Evolutionary conservation across 345 rosid genomes (phyloP), one percentile per base, ranked within the genome.

Genomic region (Hibiscus trionum): DNA sequence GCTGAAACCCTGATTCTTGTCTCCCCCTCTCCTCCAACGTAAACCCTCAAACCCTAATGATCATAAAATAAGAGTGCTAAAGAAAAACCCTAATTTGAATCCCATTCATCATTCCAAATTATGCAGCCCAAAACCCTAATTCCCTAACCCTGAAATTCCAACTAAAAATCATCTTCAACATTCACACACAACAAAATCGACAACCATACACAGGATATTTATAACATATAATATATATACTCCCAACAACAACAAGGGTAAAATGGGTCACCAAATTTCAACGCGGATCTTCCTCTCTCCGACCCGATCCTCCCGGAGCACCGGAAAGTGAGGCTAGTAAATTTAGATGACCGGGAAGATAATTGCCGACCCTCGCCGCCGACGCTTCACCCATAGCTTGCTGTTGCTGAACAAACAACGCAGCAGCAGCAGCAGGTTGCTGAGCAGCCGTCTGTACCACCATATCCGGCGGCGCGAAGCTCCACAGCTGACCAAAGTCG

Each of bases 371-470:
- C 74, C 94, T 80, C 17, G 97, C 94, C 10, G 97, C 97, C 16
- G 97, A 95, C 35, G 98, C 97, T 81, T 96, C 99, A 58, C 99
- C 98, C 78, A 92, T 88, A 7, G 93, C 90, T 26, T 86, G 98
- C 67, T 90, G 96, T 77, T 88, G 94, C 65, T 87, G 97, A 55
- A 86, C 73, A 37, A 85, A 84, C 12, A 81, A 61, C 17, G 80
- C 75, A 80, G 56, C 69, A 35, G 77, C 73, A n/a, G 80, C 71
- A 21, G 88, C 67, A 0, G 83, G 69, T 4, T 87, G 85, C 62
- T 84, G 90, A 66, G 84, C 79, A 11, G 84, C 71, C 71, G 86
- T 70, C 66, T 90, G 98, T 37, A 85, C 82, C 14, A 87, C 85
- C 87, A 90, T 76, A 79, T 88, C 97, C 44, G 86, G 85, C 39